A percentile compares a stretch with the other conserved stretches of the same genome.
phyloP scores from a whole-genome alignment of 768 basidiomycete genomes.

The Serendipita sp. region DNA sequence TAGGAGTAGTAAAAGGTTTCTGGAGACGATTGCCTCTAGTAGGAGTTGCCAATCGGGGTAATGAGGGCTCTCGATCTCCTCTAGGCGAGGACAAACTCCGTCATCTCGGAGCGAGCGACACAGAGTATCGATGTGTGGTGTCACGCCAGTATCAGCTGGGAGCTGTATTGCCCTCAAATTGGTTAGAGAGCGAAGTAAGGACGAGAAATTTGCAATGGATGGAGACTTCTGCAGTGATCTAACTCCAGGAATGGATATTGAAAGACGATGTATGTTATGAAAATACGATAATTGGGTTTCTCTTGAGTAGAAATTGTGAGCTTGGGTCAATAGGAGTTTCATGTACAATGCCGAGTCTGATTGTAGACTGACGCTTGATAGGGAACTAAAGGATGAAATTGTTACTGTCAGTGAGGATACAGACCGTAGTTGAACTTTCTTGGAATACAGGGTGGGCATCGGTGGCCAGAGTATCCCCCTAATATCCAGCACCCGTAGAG shows the following conservation, averaged over 20 bases:
- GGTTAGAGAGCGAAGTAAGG: neutral
- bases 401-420: neutral
- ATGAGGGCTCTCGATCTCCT: neutral
- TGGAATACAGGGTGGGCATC: neutral
- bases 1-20: neutral
- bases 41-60: neutral
- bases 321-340: neutral
- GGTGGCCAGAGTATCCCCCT: neutral
- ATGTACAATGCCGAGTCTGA: neutral
- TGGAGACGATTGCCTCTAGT: neutral
- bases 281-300: neutral
- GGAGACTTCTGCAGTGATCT: neutral
- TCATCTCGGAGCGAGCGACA: neutral
- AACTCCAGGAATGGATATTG: neutral
- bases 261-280: neutral
- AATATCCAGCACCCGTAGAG: neutral
- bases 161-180: neutral
- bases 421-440: no score
- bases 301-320: neutral
- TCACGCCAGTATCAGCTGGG: neutral
- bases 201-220: neutral
- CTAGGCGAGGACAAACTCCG: neutral
- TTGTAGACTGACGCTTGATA: neutral
- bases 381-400: neutral
- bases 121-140: neutral